phyloP scores from a whole-genome alignment of 768 basidiomycete genomes.

The Tylopilus sp. region DNA sequence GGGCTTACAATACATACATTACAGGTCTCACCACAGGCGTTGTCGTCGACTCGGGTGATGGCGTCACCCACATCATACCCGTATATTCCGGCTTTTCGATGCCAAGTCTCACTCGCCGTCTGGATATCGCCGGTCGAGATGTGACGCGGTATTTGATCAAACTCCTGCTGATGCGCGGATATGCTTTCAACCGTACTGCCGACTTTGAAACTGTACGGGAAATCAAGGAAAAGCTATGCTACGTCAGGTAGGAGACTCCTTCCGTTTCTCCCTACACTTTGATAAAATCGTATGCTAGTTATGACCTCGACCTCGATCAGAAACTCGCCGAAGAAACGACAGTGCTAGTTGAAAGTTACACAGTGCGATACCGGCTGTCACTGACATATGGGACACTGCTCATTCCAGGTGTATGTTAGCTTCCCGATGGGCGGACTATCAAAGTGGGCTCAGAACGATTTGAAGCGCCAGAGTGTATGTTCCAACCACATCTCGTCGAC shows the following conservation, averaged over 20 bases:
- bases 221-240: slow-evolving; percentile 99
- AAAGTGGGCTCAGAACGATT: slow-evolving; percentile 98
- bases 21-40: slow-evolving; percentile 96
- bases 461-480: slow-evolving; percentile 99
- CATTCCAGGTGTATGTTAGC: slow-evolving; percentile 40
- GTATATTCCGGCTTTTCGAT: slow-evolving; percentile 97
- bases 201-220: slow-evolving; percentile 99
- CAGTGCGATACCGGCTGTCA: slow-evolving; percentile 48
- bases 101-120: slow-evolving; percentile 88
- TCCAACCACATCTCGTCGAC: slow-evolving; percentile 97
- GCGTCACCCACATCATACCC: slow-evolving; percentile 98
- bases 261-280: neutral
- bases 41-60: slow-evolving; percentile 98
- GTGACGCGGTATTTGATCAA: slow-evolving; percentile 99
- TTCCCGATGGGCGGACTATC: slow-evolving; percentile 93
- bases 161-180: slow-evolving; percentile 99
- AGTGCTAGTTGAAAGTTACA: slow-evolving; percentile 92
- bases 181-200: slow-evolving; percentile 98
- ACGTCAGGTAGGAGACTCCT: slow-evolving; percentile 68
- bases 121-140: slow-evolving; percentile 97
- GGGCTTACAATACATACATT: neutral
- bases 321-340: slow-evolving; percentile 95
- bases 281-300: slow-evolving; percentile 54
- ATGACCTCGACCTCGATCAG: slow-evolving; percentile 95
- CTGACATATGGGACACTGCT: neutral